Conservation (phyloP, 2,329 filamentous ascomycete genomes). For the Diaporthe citri region DNA sequence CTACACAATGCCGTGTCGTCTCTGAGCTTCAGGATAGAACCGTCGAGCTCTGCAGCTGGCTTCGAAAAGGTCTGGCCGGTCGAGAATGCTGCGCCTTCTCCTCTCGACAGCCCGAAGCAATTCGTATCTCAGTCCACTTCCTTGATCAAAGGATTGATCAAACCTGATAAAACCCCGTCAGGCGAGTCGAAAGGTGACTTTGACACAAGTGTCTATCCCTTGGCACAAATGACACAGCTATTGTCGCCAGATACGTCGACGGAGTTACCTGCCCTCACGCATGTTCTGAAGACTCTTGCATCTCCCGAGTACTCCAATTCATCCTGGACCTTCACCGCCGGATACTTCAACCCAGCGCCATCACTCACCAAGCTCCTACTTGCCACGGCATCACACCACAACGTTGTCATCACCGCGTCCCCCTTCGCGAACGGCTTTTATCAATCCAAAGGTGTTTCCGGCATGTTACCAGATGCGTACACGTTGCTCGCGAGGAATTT, state of each 20-base stretch:
- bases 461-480: constrained; percentile 92
- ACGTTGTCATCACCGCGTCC: constrained; percentile 91
- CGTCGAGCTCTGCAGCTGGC: constrained; percentile 66
- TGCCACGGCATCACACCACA: constrained; percentile 74
- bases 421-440: constrained; percentile 97
- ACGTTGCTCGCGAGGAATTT: constrained; percentile 89
- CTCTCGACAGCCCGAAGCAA: constrained; percentile 74
- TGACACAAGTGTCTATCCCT: constrained; percentile 84
- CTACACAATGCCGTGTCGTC: constrained; percentile 83
- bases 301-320: constrained; percentile 73
- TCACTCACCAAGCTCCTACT: constrained; percentile 85
- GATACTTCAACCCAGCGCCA: constrained; percentile 97
- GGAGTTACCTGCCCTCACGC: constrained; percentile 85
- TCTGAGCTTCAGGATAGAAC: constrained; percentile 84
- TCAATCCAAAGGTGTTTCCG: constrained; percentile 86
- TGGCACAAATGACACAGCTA: constrained; percentile 89
- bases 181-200: constrained; percentile 41
- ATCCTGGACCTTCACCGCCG: constrained; percentile 96
- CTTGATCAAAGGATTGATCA: constrained; percentile 75
- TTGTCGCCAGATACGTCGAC: constrained; percentile 85
- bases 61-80: constrained; percentile 80
- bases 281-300: constrained; percentile 78
- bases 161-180: constrained; percentile 56
- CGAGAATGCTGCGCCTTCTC: constrained; percentile 80
- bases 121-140: constrained; percentile 79